Evolutionary conservation across 345 rosid genomes (phyloP), one percentile per base, ranked within the genome.

Genomic region (Lepidium aucheri): DNA sequence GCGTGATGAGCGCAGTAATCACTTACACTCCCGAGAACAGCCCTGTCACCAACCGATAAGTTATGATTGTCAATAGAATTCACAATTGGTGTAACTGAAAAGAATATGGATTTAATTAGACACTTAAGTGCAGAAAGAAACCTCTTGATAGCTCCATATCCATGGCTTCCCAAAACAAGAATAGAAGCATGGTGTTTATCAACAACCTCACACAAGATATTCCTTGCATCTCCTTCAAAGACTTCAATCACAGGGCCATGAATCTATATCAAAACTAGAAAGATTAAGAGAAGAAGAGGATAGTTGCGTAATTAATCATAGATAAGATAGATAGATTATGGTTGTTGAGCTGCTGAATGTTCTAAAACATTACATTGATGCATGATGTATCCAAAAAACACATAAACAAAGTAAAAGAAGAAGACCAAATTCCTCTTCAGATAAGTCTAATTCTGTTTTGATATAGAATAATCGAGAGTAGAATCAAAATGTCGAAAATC

Each of bases 71-170:
- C 43, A 22, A 4, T 30, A 42, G 15, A 47, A 30, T 8, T 28
- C 1, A 47, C 38, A 14, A 16, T 42, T 2, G 55, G 33, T 30
- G 6, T 33, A 20, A 20, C 1, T 20, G 22, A 20, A 20, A 20
- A 26, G n/a, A n/a, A n/a, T n/a, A n/a, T n/a, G n/a, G n/a, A n/a
- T n/a, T n/a, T n/a, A n/a, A n/a, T n/a, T n/a, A n/a, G n/a, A n/a
- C n/a, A n/a, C n/a, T n/a, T n/a, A n/a, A n/a, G n/a, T n/a, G n/a
- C n/a, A 26, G 17, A 43, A 54, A 1, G n/a, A 13, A 54, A 86
- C 99, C 97, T 88, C 78, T 91, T 95, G 53, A 95, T 82, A 60
- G 96, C 89, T 77, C 99, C 99, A 76, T 95, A 85, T 14, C 99
- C 99, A 76, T 91, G 99, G 69, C 87, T 95, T 43, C 99, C 99